phyloP scores from a whole-genome alignment of 208 protist genomes.

The Ichthyophonus hoferi region DNA sequence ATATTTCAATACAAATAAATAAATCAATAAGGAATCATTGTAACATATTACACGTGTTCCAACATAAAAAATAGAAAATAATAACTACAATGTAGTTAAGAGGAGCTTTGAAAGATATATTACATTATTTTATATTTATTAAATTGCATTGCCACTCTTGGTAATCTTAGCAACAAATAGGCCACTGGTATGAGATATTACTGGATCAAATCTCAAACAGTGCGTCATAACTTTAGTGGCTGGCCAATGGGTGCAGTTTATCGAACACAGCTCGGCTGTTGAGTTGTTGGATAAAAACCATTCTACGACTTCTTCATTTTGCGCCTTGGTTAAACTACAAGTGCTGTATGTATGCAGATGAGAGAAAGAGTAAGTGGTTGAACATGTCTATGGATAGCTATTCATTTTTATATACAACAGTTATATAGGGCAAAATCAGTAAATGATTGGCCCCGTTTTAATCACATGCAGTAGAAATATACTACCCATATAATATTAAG shows the following conservation, averaged over 20 bases:
- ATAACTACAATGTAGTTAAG: too few species aligned
- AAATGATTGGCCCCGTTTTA: too few species aligned
- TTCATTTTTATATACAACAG: too few species aligned
- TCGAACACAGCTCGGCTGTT: slow-evolving; percentile 8
- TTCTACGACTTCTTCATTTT: slow-evolving; percentile 55
- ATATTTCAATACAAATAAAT: too few species aligned
- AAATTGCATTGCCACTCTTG: slow-evolving; percentile 3
- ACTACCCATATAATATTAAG: too few species aligned
- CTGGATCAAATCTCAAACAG: slow-evolving; percentile 46
- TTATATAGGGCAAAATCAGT: too few species aligned
- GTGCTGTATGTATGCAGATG: slow-evolving; percentile 46
- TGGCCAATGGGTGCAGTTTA: not conserved
- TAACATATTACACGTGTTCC: too few species aligned
- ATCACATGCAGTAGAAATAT: too few species aligned
- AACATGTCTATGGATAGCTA: too few species aligned
- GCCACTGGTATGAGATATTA: slow-evolving; percentile 23
- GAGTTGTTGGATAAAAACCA: not conserved
- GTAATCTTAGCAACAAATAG: slow-evolving; percentile 44
- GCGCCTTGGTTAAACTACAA: slow-evolving; percentile 45
- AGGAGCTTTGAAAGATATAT: too few species aligned
- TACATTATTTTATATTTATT: not conserved
- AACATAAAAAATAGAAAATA: too few species aligned
- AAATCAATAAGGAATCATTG: too few species aligned
- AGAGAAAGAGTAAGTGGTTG: not conserved
- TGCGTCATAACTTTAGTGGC: not conserved